Evolutionary conservation across 495 filamentous ascomycete genomes (phyloP), one percentile per base, ranked within the genome.

Genomic region (Neurospora sp.): DNA sequence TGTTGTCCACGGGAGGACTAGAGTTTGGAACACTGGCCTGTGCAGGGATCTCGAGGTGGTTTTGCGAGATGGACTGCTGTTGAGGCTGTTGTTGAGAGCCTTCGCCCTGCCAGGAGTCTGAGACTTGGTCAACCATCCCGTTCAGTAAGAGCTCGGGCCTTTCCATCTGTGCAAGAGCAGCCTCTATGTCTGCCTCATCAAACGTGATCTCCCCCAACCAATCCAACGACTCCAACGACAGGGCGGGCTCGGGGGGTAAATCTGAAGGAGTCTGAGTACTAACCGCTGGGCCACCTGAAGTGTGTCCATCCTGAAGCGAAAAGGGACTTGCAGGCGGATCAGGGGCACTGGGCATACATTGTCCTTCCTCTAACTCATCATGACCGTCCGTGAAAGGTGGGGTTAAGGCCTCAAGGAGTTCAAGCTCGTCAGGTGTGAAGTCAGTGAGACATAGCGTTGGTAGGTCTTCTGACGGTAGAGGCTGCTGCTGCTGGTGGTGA

Each of bases 211-310:
- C 68, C 68, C 59, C 70, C 42, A 59, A 71, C 38, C 39, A 65
- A n/a, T 39, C 40, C n/a, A 27, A 20, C 31, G 44, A 35, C 35
- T 77, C 71, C 39, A 68, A 18, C 18, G 46, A 73, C 4, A 39
- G 22, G 22, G 41, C 70, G 42, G 48, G 20, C 41, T 53, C 38
- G 35, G 59, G 70, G 71, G 70, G 37, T 48, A 20, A 38, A 69
- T 71, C 20, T 69, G 68, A 27, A 71, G 68, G 73, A 70, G 68
- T 22, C 69, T 77, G 74, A 72, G 76, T 75, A 79, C 77, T 79
- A 76, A 79, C 77, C 76, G 75, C 76, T 42, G 53, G 69, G 71
- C 71, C 74, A 46, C 73, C 77, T 76, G 77, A 77, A 79, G 76
- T 79, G 76, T 76, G 77, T 76, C 77, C 77, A 69, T 69, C 73